Conservation (phyloP, 768 basidiomycete genomes). For the Agaricus subrufescens region DNA sequence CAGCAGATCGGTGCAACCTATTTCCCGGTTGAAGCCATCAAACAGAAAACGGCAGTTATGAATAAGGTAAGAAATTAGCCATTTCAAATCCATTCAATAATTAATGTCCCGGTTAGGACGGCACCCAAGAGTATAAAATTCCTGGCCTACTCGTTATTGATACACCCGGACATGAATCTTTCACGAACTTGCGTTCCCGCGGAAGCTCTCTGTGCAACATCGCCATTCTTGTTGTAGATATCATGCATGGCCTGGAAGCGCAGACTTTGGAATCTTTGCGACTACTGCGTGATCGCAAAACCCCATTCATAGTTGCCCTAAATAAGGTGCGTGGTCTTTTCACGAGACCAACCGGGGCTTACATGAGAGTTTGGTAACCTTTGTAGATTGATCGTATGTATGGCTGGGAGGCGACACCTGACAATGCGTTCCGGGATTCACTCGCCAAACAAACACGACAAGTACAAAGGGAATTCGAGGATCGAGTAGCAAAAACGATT, state of each 20-base stretch:
- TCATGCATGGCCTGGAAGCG: constrained; percentile 98
- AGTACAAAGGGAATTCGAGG: constrained; percentile 90
- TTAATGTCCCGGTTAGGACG: constrained; percentile 45
- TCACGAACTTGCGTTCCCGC: constrained; percentile 92
- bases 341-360: not conserved
- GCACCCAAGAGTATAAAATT: constrained; percentile 87
- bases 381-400: constrained; percentile 94
- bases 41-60: constrained; percentile 88
- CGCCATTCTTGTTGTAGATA: constrained; percentile 97
- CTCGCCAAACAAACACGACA: constrained; percentile 73
- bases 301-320: constrained; percentile 97
- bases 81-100: not conserved
- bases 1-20: constrained; percentile 99
- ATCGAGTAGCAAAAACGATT: constrained; percentile 78
- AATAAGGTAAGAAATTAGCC: constrained; percentile 55
- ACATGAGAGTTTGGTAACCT: constrained; percentile 1
- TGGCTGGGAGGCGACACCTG: constrained; percentile 87
- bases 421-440: constrained; percentile 90
- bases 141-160: constrained; percentile 96
- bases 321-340: constrained; percentile 65
- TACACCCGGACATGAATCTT: constrained; percentile 98
- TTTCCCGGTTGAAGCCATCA: constrained; percentile 95
- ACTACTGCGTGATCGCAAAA: constrained; percentile 86
- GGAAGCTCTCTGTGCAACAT: constrained; percentile 98
- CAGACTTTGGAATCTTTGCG: constrained; percentile 96